Conservation (phyloP, 2,329 filamentous ascomycete species). For the Botrytis porri region DNA sequence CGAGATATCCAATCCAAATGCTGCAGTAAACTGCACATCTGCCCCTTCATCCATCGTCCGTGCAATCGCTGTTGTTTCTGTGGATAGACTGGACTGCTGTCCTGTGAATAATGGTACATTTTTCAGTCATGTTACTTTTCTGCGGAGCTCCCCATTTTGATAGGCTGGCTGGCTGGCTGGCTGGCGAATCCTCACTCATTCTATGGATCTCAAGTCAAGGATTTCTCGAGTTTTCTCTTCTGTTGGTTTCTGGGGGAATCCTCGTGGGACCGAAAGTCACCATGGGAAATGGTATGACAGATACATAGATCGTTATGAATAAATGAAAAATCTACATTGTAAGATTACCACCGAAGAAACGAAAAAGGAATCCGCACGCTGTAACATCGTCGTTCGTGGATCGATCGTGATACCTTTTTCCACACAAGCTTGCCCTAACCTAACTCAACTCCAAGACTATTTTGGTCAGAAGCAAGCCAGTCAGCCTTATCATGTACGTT, state of each 20-base stretch:
- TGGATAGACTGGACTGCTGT: background rate
- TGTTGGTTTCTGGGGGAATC: background rate
- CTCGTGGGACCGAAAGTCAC: background rate
- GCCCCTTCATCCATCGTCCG: constrained; percentile 15
- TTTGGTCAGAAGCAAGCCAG: background rate
- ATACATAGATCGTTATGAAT: background rate
- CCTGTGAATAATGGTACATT: background rate
- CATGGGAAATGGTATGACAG: background rate
- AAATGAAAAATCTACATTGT: background rate
- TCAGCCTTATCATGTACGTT: constrained; percentile 16
- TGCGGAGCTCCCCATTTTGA: background rate
- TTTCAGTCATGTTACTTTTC: constrained; percentile 12
- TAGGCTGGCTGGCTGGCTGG: background rate
- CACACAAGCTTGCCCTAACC: background rate
- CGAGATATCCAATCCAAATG: background rate
- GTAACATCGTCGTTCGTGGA: background rate
- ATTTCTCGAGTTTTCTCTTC: background rate
- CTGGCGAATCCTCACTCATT: background rate
- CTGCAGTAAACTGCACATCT: background rate
- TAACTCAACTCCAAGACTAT: background rate
- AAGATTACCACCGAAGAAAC: background rate
- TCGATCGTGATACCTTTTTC: background rate
- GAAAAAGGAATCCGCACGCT: background rate
- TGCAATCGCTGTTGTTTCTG: constrained; percentile 4
- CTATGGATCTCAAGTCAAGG: background rate